Conservation (phyloP, 1,284 basidiomycete species). For the Mycena citricolor region DNA sequence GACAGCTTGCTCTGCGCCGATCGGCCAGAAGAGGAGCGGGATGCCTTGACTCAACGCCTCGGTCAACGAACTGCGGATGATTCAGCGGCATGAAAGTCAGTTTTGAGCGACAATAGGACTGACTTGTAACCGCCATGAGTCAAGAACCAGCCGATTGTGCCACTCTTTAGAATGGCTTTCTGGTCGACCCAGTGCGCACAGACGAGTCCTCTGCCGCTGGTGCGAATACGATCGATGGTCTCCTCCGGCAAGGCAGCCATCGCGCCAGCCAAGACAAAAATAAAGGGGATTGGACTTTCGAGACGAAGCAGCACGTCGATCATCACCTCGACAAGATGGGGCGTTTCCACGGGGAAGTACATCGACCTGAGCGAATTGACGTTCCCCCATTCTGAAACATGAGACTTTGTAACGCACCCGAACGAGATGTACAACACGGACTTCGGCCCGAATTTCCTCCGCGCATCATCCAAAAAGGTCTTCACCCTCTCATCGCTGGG, state of each 20-base stretch:
- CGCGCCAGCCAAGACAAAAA: constrained; percentile 4
- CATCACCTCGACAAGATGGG: constrained; percentile 7
- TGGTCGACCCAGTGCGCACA: constrained; percentile 2
- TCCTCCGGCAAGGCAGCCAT: constrained; percentile 3
- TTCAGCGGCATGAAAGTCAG: background rate
- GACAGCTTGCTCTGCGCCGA: background rate
- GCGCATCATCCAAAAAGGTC: constrained; percentile 6
- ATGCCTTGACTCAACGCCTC: background rate
- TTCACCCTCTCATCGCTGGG: constrained; percentile 1
- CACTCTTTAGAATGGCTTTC: background rate
- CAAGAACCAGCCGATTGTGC: constrained; percentile 3
- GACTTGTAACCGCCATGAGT: constrained; percentile 15
- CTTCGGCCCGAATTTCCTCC: constrained; percentile 1
- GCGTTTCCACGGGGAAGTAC: constrained; percentile 9
- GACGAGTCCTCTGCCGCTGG: constrained; percentile 9
- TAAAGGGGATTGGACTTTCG: constrained; percentile 10
- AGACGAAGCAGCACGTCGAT: constrained; percentile 3
- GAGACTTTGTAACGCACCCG: too few species aligned
- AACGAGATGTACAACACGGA: constrained; percentile 14
- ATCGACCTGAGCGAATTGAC: too few species aligned
- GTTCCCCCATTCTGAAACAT: too few species aligned
- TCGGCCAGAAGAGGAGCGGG: constrained; percentile 2
- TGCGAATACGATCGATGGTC: constrained; percentile 7
- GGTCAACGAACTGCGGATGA: background rate
- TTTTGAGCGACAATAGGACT: background rate